Evolutionary conservation across 1,284 basidiomycete genomes (phyloP).

Genomic region (Trametes pubescens): DNA sequence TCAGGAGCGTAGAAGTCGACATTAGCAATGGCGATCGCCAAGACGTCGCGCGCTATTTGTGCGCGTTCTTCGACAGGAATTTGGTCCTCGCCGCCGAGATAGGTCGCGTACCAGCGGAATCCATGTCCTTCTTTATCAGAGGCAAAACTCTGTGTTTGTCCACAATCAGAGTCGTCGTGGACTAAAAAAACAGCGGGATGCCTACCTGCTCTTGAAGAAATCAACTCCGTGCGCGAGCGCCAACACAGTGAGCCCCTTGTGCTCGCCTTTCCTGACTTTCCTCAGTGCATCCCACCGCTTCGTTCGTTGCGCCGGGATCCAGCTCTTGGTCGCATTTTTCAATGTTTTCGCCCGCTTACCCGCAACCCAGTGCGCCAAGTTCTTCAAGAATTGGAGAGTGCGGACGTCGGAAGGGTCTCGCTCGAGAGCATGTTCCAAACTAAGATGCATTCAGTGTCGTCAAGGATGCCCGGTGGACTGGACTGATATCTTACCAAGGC

Average conservation of each 20-base stretch:
- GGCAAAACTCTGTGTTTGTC: background rate
- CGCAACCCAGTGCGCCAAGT: background rate
- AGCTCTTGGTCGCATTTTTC: background rate
- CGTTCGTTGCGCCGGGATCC: background rate
- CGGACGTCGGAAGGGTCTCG: background rate
- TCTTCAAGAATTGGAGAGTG: background rate
- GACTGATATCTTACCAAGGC: background rate
- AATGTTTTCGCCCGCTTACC: background rate
- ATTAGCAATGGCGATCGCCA: background rate
- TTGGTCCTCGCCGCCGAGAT: background rate
- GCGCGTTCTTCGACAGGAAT: background rate
- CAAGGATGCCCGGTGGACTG: too few relatives aligned
- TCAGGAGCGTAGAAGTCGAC: background rate
- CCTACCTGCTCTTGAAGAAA: background rate
- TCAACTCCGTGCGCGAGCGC: background rate
- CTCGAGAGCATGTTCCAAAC: background rate
- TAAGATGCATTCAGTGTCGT: background rate
- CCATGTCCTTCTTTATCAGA: background rate
- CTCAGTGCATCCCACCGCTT: background rate
- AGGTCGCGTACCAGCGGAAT: background rate
- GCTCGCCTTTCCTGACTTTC: background rate
- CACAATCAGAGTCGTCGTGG: too few relatives aligned
- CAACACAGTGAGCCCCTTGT: background rate
- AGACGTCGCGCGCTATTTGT: background rate
- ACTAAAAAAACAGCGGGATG: too few relatives aligned